phyloP scores from a whole-genome alignment of 1,284 basidiomycete genomes.

The Laetiporus sulphureus region DNA sequence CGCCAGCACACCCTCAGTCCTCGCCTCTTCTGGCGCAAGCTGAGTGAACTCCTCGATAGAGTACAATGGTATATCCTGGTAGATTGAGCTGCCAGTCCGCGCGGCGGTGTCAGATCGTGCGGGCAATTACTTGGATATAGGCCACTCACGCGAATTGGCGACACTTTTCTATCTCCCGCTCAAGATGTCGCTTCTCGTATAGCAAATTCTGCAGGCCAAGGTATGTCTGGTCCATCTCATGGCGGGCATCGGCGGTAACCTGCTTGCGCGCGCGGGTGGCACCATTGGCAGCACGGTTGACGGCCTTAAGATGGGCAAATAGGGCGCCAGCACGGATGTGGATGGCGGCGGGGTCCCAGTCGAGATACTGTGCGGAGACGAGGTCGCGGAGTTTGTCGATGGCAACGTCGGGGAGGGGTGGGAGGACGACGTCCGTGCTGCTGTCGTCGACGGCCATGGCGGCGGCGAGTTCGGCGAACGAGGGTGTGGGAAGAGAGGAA shows the following conservation, averaged over 20 bases:
- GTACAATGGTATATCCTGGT: slow-evolving; percentile 74
- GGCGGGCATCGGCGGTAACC: slow-evolving; percentile 63
- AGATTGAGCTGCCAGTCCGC: slow-evolving; percentile 45
- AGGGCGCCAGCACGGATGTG: slow-evolving; percentile 65
- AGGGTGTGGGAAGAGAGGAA: slow-evolving; percentile 4
- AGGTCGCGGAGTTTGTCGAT: slow-evolving; percentile 57
- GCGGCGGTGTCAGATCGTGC: slow-evolving; percentile 2
- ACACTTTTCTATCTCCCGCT: slow-evolving; percentile 83
- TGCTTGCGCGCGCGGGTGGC: slow-evolving; percentile 65
- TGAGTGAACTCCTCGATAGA: slow-evolving; percentile 54
- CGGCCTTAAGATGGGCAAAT: slow-evolving; percentile 65
- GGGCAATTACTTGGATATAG: neutral
- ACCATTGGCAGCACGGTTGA: slow-evolving; percentile 67
- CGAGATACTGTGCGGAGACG: slow-evolving; percentile 37
- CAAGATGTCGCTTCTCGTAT: slow-evolving; percentile 78
- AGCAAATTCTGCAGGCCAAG: slow-evolving; percentile 75
- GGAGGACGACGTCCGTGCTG: slow-evolving; percentile 12
- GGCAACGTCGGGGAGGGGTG: slow-evolving; percentile 38
- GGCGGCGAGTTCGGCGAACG: slow-evolving; percentile 11
- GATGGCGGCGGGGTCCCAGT: slow-evolving; percentile 44
- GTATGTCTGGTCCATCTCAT: slow-evolving; percentile 79
- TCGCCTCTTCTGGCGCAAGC: slow-evolving; percentile 62
- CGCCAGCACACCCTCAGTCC: slow-evolving; percentile 47
- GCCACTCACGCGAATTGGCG: slow-evolving; percentile 71
- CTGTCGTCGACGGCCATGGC: slow-evolving; percentile 8